Evolutionary conservation across 345 rosid species (phyloP).

Genomic region (Eucalyptus pauciflora): DNA sequence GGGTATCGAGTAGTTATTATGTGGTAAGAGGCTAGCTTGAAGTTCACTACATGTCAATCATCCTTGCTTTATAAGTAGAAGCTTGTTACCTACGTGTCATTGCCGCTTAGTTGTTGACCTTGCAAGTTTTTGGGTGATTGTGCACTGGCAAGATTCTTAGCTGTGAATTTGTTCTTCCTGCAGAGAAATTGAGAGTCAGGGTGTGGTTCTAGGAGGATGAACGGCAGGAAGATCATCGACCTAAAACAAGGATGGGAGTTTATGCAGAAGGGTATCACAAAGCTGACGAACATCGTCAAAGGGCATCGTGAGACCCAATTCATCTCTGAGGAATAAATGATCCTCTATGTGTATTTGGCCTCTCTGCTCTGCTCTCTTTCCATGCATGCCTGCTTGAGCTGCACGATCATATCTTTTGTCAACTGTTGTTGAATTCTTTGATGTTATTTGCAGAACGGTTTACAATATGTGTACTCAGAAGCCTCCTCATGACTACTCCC

Average conservation of each 20-base stretch:
- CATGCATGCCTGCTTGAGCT: not conserved
- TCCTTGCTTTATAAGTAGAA: too few species aligned
- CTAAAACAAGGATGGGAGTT: too few species aligned
- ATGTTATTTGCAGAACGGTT: slow-evolving; percentile 27
- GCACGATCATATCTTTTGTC: not conserved
- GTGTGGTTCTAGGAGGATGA: too few species aligned
- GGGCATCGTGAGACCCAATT: slow-evolving; percentile 18
- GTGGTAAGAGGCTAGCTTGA: slow-evolving; percentile 28
- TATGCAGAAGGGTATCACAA: too few species aligned
- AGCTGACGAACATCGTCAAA: too few species aligned
- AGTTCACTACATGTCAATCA: not conserved
- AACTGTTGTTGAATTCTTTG: not conserved
- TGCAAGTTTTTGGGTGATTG: too few species aligned
- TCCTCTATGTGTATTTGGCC: slow-evolving; percentile 41
- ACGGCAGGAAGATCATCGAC: too few species aligned
- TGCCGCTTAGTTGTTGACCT: too few species aligned
- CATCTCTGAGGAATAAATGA: slow-evolving; percentile 53
- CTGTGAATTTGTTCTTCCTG: too few species aligned
- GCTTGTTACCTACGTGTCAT: too few species aligned
- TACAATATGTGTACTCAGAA: slow-evolving; percentile 64
- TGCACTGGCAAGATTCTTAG: too few species aligned
- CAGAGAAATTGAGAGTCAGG: too few species aligned
- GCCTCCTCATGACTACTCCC: slow-evolving; percentile 49
- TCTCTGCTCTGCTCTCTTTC: not conserved
- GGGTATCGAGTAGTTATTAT: slow-evolving; percentile 71